These are phyloP conservation scores for Suhomyces wounanorum DNA, from an alignment of 1,139 yeast species.

Conservation along the genomic window DNA sequence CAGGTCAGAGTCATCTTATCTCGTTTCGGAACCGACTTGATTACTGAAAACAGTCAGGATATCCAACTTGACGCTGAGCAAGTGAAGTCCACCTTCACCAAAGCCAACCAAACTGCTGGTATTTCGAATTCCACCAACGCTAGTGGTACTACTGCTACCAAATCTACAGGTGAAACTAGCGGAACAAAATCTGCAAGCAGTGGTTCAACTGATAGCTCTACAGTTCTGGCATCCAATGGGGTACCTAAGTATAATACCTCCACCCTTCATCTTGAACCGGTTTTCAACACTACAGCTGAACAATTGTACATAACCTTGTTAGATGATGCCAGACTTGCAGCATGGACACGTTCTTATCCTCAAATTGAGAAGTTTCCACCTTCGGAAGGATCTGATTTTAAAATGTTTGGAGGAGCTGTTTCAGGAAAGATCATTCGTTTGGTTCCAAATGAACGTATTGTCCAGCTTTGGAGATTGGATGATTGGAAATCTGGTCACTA, in stretches of 20 bases:
- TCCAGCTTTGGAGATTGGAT: constrained; percentile 80
- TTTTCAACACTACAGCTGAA: constrained; percentile 84
- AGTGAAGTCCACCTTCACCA: constrained; percentile 68
- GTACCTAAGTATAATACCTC: constrained; percentile 77
- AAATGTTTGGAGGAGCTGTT: constrained; percentile 87
- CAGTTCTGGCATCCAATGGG: neutral
- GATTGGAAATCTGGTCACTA: constrained; percentile 87
- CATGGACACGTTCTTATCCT: constrained; percentile 87
- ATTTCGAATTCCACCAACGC: constrained; percentile 7
- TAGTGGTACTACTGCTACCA: neutral
- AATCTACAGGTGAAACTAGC: neutral
- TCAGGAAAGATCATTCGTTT: constrained; percentile 66
- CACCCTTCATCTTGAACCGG: constrained; percentile 72
- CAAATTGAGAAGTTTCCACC: constrained; percentile 54
- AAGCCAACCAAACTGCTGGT: constrained; percentile 51
- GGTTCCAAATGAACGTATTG: constrained; percentile 58
- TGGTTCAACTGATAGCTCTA: neutral
- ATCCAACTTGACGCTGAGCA: constrained; percentile 72
- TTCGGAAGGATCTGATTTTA: constrained; percentile 61
- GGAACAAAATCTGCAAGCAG: neutral
- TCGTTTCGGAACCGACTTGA: constrained; percentile 75
- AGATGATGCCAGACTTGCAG: constrained; percentile 74
- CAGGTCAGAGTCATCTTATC: constrained; percentile 59
- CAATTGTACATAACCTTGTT: constrained; percentile 76
- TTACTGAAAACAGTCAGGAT: constrained; percentile 75